These are phyloP conservation scores for Perkinsus olseni DNA, from an alignment of 169 alveolate species.

Conservation along the genomic window DNA sequence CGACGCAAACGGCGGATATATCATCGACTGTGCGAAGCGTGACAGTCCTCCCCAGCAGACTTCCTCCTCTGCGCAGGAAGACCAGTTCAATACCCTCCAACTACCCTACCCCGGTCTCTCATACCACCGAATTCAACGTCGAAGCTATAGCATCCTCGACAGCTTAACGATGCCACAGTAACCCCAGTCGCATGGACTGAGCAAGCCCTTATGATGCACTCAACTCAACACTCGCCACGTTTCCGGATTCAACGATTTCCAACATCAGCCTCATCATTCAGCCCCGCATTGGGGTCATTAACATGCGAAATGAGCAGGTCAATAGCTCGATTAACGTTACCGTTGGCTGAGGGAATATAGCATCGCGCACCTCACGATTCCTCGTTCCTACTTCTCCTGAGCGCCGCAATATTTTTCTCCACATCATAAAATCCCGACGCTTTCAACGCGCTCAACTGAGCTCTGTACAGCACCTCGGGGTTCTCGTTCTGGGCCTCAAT, in stretches of 20 bases:
- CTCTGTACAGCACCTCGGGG: background rate
- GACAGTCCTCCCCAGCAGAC: too few relatives aligned
- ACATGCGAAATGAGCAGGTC: background rate
- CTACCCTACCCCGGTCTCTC: too few relatives aligned
- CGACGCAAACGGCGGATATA: too few relatives aligned
- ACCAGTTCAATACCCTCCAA: too few relatives aligned
- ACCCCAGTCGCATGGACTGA: too few relatives aligned
- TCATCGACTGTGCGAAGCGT: too few relatives aligned
- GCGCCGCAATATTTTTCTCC: background rate
- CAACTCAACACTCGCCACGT: background rate
- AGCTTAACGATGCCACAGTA: too few relatives aligned
- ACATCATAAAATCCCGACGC: background rate
- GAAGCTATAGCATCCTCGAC: too few relatives aligned
- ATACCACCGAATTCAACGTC: too few relatives aligned
- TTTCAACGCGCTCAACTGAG: background rate
- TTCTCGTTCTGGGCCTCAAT: background rate
- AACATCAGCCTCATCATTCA: background rate
- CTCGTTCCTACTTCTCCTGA: background rate
- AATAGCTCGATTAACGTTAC: background rate
- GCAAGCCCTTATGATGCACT: background rate
- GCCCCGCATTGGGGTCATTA: background rate
- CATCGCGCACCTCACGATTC: background rate
- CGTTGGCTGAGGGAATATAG: background rate
- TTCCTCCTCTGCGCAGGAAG: too few relatives aligned
- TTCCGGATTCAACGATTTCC: background rate